Evolutionary conservation across 495 filamentous ascomycete species (phyloP).

Genomic region (Neurospora sp.): DNA sequence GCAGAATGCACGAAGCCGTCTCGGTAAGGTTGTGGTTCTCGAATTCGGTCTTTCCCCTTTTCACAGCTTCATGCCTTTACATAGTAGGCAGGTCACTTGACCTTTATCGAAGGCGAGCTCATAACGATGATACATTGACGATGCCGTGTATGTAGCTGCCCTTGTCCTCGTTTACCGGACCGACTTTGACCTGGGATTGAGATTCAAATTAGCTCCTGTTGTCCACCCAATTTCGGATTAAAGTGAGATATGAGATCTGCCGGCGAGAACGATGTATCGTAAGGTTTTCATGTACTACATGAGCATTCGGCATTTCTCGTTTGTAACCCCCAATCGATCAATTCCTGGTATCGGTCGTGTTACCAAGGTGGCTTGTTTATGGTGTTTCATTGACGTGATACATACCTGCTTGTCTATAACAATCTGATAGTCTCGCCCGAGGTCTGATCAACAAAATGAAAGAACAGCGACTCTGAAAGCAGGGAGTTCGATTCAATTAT

Average conservation of each 20-base stretch:
- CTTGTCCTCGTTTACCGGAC: neutral
- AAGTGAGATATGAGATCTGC: neutral
- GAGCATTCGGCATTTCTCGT: neutral
- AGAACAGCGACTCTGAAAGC: neutral
- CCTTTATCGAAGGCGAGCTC: neutral
- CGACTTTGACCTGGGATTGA: neutral
- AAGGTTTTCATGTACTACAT: neutral
- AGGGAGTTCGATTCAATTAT: neutral
- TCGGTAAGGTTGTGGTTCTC: neutral
- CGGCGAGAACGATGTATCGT: neutral
- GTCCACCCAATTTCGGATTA: neutral
- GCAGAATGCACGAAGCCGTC: neutral
- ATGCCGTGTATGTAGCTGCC: neutral
- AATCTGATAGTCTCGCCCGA: neutral
- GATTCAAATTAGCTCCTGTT: neutral
- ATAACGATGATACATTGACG: neutral
- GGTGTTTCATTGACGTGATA: neutral
- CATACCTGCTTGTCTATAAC: neutral
- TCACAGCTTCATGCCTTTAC: neutral
- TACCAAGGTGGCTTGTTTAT: neutral
- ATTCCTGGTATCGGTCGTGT: neutral
- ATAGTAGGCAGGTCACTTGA: neutral
- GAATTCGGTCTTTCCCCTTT: neutral
- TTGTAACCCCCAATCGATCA: neutral
- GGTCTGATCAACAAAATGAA: neutral